Evolutionary conservation across 2,329 filamentous ascomycete species (phyloP).

Genomic region (Hypoxylon rubiginosum): DNA sequence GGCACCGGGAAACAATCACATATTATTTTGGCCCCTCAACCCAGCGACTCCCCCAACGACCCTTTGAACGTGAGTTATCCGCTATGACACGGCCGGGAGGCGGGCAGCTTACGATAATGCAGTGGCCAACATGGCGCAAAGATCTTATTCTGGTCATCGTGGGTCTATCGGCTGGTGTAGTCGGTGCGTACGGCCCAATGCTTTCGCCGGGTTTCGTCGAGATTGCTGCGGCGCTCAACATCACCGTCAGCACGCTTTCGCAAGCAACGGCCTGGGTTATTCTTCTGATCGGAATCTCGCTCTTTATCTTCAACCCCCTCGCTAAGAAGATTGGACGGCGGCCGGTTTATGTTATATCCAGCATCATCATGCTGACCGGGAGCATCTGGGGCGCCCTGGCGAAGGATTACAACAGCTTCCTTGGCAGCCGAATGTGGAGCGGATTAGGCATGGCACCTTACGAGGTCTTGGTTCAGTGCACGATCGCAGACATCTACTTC

Average conservation of each 20-base stretch:
- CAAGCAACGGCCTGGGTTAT: constrained; percentile 64
- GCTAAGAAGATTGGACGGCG: constrained; percentile 65
- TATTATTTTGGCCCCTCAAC: constrained; percentile 60
- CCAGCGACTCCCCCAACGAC: constrained; percentile 63
- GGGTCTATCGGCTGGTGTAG: constrained; percentile 60
- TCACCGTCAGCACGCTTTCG: constrained; percentile 59
- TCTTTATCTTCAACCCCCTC: constrained; percentile 65
- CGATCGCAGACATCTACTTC: constrained; percentile 62
- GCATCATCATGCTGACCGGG: constrained; percentile 61
- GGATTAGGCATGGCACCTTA: constrained; percentile 65
- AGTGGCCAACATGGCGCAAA: constrained; percentile 61
- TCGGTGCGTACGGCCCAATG: constrained; percentile 66
- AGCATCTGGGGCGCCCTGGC: constrained; percentile 63
- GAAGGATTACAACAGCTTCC: constrained; percentile 59
- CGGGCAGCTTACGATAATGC: constrained; percentile 12
- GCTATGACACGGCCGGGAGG: neutral
- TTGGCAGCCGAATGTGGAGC: constrained; percentile 61
- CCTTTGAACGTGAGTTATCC: constrained; percentile 58
- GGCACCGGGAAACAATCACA: constrained; percentile 53
- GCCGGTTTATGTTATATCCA: constrained; percentile 63
- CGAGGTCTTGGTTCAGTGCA: constrained; percentile 67
- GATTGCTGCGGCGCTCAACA: constrained; percentile 58
- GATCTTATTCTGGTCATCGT: constrained; percentile 61
- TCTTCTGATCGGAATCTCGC: constrained; percentile 61
- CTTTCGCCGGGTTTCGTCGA: constrained; percentile 63